phyloP scores from a whole-genome alignment of 2,329 filamentous ascomycete genomes.

The Trichoderma cornu-damae region DNA sequence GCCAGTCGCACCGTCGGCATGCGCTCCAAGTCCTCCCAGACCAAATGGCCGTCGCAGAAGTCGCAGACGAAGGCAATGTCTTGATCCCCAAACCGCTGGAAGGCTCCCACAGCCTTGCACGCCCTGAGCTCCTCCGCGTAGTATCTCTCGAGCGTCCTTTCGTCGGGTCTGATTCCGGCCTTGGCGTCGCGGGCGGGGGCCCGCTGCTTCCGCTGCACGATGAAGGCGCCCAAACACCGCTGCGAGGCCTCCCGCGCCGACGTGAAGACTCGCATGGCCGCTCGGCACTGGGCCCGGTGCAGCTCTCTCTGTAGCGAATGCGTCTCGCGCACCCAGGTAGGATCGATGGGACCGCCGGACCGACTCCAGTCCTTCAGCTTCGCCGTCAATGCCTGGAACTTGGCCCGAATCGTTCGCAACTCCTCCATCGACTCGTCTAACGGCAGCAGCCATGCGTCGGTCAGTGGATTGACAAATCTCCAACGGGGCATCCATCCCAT shows the following conservation, averaged over 20 bases:
- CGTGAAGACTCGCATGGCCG: conserved; percentile 51
- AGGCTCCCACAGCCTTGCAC: conserved; percentile 51
- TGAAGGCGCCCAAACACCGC: conserved; percentile 53
- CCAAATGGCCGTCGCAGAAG: conserved; percentile 55
- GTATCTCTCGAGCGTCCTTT: conserved; percentile 33
- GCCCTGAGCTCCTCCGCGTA: conserved; percentile 46
- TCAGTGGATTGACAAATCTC: neutral
- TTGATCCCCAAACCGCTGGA: conserved; percentile 50
- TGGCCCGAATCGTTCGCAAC: conserved; percentile 41
- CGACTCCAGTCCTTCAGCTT: conserved; percentile 52
- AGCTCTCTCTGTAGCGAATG: conserved; percentile 45
- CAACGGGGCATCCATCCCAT: neutral
- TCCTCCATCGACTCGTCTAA: conserved; percentile 50
- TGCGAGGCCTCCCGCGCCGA: conserved; percentile 44
- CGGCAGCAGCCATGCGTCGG: neutral
- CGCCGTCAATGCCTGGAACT: conserved; percentile 45
- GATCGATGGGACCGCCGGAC: conserved; percentile 50
- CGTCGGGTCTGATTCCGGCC: conserved; percentile 11
- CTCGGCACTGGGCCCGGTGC: conserved; percentile 54
- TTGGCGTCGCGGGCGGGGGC: neutral
- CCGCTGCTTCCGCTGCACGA: conserved; percentile 48
- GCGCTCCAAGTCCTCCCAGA: conserved; percentile 52
- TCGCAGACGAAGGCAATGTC: conserved; percentile 57
- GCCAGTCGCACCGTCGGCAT: conserved; percentile 45
- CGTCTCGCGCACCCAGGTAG: conserved; percentile 52